Evolutionary conservation across 208 protist species (phyloP).

Genomic region (Leishmania amazonensis): DNA sequence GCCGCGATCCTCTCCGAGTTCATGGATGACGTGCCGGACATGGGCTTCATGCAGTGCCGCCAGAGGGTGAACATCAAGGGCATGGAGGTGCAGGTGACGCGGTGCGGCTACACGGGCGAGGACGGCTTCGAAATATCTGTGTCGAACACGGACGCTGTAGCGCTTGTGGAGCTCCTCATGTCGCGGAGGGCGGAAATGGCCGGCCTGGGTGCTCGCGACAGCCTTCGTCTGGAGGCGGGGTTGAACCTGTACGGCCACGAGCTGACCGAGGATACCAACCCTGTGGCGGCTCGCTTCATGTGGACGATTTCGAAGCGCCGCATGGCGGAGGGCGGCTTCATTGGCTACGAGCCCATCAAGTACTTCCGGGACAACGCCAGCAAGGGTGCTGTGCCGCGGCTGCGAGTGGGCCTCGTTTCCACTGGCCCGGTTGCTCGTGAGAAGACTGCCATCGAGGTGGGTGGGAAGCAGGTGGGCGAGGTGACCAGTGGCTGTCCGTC

Average conservation of each 20-base stretch:
- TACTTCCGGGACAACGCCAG: constrained; percentile 40
- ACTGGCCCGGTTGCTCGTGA: constrained; percentile 91
- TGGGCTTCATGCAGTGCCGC: constrained; percentile 87
- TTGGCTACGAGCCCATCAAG: constrained; percentile 90
- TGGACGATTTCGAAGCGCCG: constrained; percentile 97
- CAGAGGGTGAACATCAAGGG: constrained; percentile 51
- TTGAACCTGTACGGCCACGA: constrained; percentile 99
- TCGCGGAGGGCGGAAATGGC: constrained; percentile 57
- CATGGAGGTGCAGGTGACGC: constrained; percentile 63
- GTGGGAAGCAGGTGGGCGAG: constrained; percentile 83
- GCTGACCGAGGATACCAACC: constrained; percentile 93
- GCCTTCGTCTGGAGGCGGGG: constrained; percentile 96
- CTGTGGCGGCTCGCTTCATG: constrained; percentile 93
- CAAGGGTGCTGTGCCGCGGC: constrained; percentile 51
- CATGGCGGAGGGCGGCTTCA: constrained; percentile 92
- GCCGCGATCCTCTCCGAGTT: constrained; percentile 56
- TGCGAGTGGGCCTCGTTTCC: constrained; percentile 92
- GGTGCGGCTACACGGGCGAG: constrained; percentile 98
- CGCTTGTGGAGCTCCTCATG: constrained; percentile 67
- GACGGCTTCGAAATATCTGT: constrained; percentile 98
- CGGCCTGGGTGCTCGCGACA: constrained; percentile 96
- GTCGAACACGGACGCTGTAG: constrained; percentile 35
- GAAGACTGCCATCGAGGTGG: constrained; percentile 60
- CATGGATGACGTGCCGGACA: constrained; percentile 31
- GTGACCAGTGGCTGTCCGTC: constrained; percentile 92